Evolutionary conservation across 2,329 filamentous ascomycete genomes (phyloP).

Genomic region (Fusarium nisikadoi): DNA sequence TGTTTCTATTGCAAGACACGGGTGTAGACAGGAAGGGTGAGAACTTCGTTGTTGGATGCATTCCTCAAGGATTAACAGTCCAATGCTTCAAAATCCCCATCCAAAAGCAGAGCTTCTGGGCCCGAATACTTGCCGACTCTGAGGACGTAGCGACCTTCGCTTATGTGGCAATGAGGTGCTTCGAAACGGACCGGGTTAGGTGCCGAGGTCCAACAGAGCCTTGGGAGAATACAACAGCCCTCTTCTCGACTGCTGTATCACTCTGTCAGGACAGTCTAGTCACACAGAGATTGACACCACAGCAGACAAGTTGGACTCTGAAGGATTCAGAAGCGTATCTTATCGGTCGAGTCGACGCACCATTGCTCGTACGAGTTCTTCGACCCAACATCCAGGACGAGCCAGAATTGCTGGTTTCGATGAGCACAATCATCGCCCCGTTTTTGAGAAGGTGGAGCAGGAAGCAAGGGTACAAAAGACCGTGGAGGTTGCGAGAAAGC

Average conservation of each 20-base stretch:
- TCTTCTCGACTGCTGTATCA: rapidly evolving
- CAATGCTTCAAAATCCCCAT: neutral
- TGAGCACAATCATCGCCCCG: rapidly evolving
- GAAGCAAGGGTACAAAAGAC: rapidly evolving
- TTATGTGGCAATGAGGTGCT: rapidly evolving
- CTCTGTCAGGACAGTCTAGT: rapidly evolving
- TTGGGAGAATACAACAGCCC: rapidly evolving
- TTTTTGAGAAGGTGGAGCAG: neutral
- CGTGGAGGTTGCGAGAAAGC: neutral
- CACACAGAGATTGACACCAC: neutral
- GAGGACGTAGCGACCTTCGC: rapidly evolving
- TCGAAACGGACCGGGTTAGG: rapidly evolving
- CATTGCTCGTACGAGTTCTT: rapidly evolving
- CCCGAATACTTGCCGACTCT: neutral
- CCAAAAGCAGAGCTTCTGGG: neutral
- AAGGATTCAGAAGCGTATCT: neutral
- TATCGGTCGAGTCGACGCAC: rapidly evolving
- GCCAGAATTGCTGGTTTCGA: rapidly evolving
- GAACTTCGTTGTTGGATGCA: rapidly evolving
- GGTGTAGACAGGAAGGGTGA: neutral
- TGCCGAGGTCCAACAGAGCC: rapidly evolving
- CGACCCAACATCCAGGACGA: rapidly evolving
- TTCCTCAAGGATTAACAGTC: rapidly evolving
- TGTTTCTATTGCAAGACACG: neutral
- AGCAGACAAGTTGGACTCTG: rapidly evolving